A percentile compares a stretch with the other conserved stretches of the same genome.
phyloP scores from a whole-genome alignment of 2,329 filamentous ascomycete genomes.

The Cercospora sojina region DNA sequence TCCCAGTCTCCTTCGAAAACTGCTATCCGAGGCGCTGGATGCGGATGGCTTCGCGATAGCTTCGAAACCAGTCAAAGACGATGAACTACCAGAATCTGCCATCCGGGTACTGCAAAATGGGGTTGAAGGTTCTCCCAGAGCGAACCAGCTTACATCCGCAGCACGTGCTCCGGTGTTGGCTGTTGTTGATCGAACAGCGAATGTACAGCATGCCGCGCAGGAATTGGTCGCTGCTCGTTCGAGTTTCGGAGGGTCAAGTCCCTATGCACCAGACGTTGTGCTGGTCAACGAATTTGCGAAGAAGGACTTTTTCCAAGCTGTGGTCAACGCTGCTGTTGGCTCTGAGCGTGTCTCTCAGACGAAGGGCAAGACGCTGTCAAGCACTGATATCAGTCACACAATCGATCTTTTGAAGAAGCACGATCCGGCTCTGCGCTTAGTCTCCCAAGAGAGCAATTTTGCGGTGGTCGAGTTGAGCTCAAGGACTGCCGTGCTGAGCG shows the following conservation, averaged over 20 bases:
- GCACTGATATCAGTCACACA: neutral
- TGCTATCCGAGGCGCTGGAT: constrained; percentile 47
- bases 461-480: constrained; percentile 31
- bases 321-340: constrained; percentile 43
- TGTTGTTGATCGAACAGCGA: constrained; percentile 60
- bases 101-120: constrained; percentile 40
- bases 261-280: constrained; percentile 62
- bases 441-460: constrained; percentile 27
- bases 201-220: constrained; percentile 55
- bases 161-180: constrained; percentile 48
- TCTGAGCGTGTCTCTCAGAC: constrained; percentile 26
- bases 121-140: constrained; percentile 15
- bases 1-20: constrained; percentile 39
- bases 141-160: constrained; percentile 40
- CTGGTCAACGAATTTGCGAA: constrained; percentile 64
- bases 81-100: constrained; percentile 30
- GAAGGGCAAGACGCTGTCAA: constrained; percentile 4
- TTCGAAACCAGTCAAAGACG: constrained; percentile 35
- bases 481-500: constrained; percentile 21
- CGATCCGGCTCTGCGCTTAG: constrained; percentile 19
- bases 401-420: constrained; percentile 15
- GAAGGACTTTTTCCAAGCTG: constrained; percentile 54
- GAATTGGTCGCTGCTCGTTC: constrained; percentile 56
- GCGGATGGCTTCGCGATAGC: constrained; percentile 51
- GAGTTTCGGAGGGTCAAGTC: constrained; percentile 55